Evolutionary conservation across 2,329 filamentous ascomycete genomes (phyloP).

Genomic region (Arachnomyces sp.): DNA sequence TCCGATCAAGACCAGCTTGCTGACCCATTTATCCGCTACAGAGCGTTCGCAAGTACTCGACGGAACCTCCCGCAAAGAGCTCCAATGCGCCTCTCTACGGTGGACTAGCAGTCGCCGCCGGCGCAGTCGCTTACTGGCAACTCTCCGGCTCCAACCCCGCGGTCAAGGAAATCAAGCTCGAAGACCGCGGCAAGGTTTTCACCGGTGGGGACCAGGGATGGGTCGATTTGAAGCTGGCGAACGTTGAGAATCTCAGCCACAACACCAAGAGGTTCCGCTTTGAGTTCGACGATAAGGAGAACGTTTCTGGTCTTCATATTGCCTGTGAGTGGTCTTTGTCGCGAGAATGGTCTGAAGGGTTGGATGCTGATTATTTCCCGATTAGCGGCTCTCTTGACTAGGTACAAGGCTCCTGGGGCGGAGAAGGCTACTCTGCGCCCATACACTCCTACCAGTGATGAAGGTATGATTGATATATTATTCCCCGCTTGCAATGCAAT

Average conservation of each 20-base stretch:
- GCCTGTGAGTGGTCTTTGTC: slow-evolving; percentile 50
- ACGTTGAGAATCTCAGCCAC: slow-evolving; percentile 74
- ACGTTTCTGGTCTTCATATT: slow-evolving; percentile 71
- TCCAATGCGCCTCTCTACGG: slow-evolving; percentile 53
- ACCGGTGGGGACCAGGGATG: slow-evolving; percentile 86
- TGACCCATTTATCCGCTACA: slow-evolving; percentile 24
- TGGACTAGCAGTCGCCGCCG: slow-evolving; percentile 37
- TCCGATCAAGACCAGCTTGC: slow-evolving; percentile 3
- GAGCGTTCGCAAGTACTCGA: slow-evolving; percentile 66
- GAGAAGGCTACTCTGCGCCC: slow-evolving; percentile 83
- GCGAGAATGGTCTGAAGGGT: background rate
- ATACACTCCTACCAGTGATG: slow-evolving; percentile 86
- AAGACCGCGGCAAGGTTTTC: slow-evolving; percentile 48
- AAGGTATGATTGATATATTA: slow-evolving; percentile 43
- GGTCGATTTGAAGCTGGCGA: slow-evolving; percentile 68
- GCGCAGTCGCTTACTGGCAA: slow-evolving; percentile 45
- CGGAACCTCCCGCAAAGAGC: slow-evolving; percentile 48
- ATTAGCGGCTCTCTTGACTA: slow-evolving; percentile 70
- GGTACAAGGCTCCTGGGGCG: slow-evolving; percentile 74
- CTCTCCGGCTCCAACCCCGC: slow-evolving; percentile 24
- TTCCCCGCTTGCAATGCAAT: background rate
- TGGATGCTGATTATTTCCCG: slow-evolving; percentile 6
- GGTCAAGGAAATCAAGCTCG: slow-evolving; percentile 21
- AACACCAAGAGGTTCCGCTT: slow-evolving; percentile 94
- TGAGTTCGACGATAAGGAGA: slow-evolving; percentile 71